A percentile compares a stretch with the other conserved stretches of the same genome.
Evolutionary conservation across 1,284 basidiomycete species (phyloP).

Genomic region (Trichosporon sp.): DNA sequence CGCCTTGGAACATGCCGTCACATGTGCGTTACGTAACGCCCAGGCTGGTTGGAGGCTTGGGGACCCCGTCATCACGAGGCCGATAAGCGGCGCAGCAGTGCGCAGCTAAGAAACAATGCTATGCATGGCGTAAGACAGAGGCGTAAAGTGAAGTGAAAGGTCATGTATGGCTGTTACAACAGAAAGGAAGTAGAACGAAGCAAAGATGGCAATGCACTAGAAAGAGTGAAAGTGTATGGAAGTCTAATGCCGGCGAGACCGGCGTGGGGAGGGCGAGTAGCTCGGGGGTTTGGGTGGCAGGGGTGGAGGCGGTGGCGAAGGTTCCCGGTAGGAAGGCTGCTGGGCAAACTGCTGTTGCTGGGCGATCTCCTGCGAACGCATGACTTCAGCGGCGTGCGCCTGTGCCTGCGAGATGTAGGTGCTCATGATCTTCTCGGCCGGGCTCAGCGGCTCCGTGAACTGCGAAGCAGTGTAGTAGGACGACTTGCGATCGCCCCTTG

Average conservation of each 20-base stretch:
- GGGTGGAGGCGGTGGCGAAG: neutral
- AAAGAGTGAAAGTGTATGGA: neutral
- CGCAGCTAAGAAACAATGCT: neutral
- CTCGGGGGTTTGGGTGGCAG: neutral
- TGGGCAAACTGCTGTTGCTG: neutral
- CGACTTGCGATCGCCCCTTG: neutral
- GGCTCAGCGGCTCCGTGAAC: neutral
- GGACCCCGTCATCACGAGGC: neutral
- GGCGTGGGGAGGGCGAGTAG: neutral
- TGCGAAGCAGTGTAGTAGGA: neutral
- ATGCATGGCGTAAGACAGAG: neutral
- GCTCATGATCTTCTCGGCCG: slow-evolving; percentile 1
- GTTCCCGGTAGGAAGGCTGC: neutral
- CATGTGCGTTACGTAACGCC: neutral
- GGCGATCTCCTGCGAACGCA: neutral
- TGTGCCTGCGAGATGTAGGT: neutral
- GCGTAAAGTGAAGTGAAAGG: neutral
- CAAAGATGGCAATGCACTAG: neutral
- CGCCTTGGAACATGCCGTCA: neutral
- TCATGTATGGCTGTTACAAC: slow-evolving; percentile 1
- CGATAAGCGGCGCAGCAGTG: neutral
- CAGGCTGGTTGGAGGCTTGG: neutral
- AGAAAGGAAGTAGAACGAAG: neutral
- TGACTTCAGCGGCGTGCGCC: neutral
- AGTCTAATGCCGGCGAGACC: neutral